Conservation (phyloP, 2,329 filamentous ascomycete genomes). For the Pyrenochaeta sp. region DNA sequence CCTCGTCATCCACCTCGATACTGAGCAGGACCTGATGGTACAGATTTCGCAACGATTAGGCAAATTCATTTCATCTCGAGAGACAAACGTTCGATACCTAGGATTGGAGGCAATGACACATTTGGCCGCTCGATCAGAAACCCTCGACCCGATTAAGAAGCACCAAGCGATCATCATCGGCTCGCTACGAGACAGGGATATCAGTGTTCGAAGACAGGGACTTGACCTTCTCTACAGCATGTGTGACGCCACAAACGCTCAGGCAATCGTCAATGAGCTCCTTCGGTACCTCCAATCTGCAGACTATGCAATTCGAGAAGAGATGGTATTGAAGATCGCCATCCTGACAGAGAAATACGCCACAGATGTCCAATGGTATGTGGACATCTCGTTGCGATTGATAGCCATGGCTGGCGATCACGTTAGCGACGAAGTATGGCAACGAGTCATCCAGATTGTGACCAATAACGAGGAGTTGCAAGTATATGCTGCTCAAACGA, state of each 20-base stretch:
- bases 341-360: conserved; percentile 99
- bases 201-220: conserved; percentile 94
- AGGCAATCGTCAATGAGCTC: conserved; percentile 90
- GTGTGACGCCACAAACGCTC: conserved; percentile 96
- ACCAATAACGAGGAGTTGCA: conserved; percentile 99
- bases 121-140: conserved; percentile 90
- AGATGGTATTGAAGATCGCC: conserved; percentile 99
- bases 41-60: conserved; percentile 91
- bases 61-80: conserved; percentile 94
- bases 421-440: conserved; percentile 99
- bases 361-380: conserved; percentile 98
- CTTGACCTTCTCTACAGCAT: conserved; percentile 98
- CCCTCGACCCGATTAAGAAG: conserved; percentile 95
- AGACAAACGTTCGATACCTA: conserved; percentile 96
- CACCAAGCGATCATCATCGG: conserved; percentile 96
- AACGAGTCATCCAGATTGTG: conserved; percentile 97
- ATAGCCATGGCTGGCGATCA: conserved; percentile 98
- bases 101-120: conserved; percentile 98
- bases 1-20: conserved; percentile 95
- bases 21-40: conserved; percentile 92
- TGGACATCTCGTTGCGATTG: conserved; percentile 92
- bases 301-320: conserved; percentile 96
- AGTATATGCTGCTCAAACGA: conserved; percentile 93
- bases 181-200: conserved; percentile 92
- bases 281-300: conserved; percentile 94